Base-by-base conservation (phyloP, 225 moss, liverwort and hornwort species). In the Physcomitrellopsis africana region DNA sequence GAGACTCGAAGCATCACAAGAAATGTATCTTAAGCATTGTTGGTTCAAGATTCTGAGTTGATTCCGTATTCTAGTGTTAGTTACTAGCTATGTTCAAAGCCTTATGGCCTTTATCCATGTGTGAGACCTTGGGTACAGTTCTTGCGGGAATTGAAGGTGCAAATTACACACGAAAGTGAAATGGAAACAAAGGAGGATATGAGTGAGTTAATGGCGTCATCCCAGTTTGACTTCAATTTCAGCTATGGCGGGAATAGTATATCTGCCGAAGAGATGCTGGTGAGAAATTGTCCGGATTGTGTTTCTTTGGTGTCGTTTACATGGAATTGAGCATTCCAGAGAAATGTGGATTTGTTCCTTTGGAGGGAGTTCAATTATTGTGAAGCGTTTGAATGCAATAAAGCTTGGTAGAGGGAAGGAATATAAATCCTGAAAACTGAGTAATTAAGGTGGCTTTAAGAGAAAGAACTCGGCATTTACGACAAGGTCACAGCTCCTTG, bases 261-360 rank as follows among this genome's bases (percentile, higher is more conserved):
- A 20, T 76, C 76, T n/a, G 57, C 76, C 23, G 76, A 76, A 67
- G 76, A 76, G 56, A 57, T 76, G 76, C 45, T 68, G 76, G 76
- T 76, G 66, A 48, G 66, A 48, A 7, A 10, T 58, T 26, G 58
- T 23, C 55, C 24, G 11, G 26, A 58, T 23, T 58, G 5, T 23
- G 5, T 4, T 58, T 58, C 26, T 6, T 58, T 26, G 23, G 26
- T 24, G 24, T 58, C 13, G 23, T 58, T 26, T 26, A 58, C 26
- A 55, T 9, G 20, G 10, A 1, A 22, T 20, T 22, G 20, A 18
- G 55, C 55, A 18, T 55, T 55, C 19, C 19, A 55, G 55, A 55
- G 9, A 13, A 20, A 55, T 55, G 18, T 18, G 9, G 19, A 3
- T 18, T 20, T 55, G 55, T 18, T 55, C 9, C 10, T 55, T 9